Evolutionary conservation across 73 alveolate species (phyloP).

Genomic region (Paramecium biaurelia): DNA sequence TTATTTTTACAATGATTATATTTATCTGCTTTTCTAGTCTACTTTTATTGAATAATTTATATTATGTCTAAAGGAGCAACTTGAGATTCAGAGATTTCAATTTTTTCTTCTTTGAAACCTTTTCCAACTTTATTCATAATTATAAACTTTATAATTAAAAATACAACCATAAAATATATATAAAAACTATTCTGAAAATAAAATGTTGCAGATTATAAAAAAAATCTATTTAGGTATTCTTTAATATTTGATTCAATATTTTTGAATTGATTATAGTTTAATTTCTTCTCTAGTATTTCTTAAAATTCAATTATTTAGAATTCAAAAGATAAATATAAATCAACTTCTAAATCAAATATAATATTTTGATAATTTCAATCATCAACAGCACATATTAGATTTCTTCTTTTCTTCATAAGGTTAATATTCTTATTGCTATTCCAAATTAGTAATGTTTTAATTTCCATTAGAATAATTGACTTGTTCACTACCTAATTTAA

Average conservation of each 20-base stretch:
- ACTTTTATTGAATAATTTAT: not conserved
- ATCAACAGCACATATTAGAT: not conserved
- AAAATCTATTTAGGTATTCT: too few relatives aligned
- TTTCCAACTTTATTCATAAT: not conserved
- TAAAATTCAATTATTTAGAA: not conserved
- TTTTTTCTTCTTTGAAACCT: not conserved
- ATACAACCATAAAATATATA: not conserved
- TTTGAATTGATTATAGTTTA: not conserved
- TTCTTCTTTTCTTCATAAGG: not conserved
- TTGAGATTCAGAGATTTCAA: not conserved
- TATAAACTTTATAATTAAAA: not conserved
- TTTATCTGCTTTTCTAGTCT: not conserved
- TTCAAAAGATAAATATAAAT: not conserved
- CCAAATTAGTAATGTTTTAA: not conserved
- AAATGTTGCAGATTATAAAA: too few relatives aligned
- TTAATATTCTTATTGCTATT: not conserved
- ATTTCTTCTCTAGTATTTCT: not conserved
- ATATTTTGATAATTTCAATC: not conserved
- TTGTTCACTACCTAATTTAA: conserved; percentile 52
- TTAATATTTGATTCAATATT: too few relatives aligned
- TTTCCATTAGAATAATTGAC: not conserved
- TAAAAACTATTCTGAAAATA: too few relatives aligned
- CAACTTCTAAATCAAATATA: not conserved
- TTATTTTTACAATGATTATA: not conserved
- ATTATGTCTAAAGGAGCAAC: not conserved